These are phyloP conservation scores for Suillus paluster DNA, from an alignment of 768 basidiomycete genomes.

Conservation along the genomic window DNA sequence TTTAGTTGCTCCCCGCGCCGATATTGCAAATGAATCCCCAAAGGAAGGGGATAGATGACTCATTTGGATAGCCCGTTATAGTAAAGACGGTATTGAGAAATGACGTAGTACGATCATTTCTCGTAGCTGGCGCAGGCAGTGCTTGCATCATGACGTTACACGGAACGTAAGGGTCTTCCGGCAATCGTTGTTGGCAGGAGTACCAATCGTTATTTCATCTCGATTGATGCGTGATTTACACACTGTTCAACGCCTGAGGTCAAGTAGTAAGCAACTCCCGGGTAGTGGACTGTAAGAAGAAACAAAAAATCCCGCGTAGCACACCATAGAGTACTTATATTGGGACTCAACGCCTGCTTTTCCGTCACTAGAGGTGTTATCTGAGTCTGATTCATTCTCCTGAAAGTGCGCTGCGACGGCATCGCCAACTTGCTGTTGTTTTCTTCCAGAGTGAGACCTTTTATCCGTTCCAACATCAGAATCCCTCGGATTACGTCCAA, in stretches of 20 bases:
- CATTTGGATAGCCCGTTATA: neutral
- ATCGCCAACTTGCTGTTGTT: slow-evolving; percentile 10
- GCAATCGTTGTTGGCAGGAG: neutral
- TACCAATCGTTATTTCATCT: neutral
- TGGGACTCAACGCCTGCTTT: neutral
- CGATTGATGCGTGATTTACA: neutral
- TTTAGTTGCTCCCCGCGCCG: neutral
- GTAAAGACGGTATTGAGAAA: neutral
- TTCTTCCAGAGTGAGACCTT: slow-evolving; percentile 5
- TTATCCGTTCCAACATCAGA: neutral
- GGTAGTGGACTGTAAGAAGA: neutral
- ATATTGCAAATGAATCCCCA: neutral
- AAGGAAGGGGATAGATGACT: too few species aligned
- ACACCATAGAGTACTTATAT: neutral
- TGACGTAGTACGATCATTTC: neutral
- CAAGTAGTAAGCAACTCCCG: neutral
- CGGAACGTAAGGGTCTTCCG: neutral
- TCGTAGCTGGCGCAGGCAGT: neutral
- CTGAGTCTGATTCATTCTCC: neutral
- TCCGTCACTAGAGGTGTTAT: neutral
- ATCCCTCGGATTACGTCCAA: neutral
- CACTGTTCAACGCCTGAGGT: neutral
- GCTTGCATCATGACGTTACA: neutral
- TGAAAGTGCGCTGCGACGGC: slow-evolving; percentile 9
- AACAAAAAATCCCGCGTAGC: neutral